A percentile compares a stretch with the other conserved stretches of the same genome.
These are phyloP conservation scores for Salix purpurea DNA, from an alignment of 345 rosid species.

Conservation along the genomic window DNA sequence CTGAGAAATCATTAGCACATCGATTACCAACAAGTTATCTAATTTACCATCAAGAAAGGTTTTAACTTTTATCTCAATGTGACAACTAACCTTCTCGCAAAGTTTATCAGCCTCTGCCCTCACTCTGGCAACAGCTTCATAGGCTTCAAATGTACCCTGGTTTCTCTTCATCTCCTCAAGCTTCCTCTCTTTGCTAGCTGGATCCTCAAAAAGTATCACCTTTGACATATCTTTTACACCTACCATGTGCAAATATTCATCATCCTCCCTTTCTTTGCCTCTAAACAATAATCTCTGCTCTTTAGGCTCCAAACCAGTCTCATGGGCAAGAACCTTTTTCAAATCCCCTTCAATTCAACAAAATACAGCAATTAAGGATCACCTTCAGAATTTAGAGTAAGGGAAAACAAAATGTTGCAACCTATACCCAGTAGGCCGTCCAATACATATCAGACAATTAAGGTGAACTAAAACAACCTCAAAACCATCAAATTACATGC, in stretches of 20 bases:
- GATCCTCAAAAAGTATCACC: slow-evolving; percentile 46
- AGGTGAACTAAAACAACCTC: neutral
- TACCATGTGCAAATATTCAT: slow-evolving; percentile 46
- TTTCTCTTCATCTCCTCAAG: slow-evolving; percentile 39
- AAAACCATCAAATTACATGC: neutral
- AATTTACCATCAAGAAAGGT: neutral
- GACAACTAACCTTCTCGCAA: slow-evolving; percentile 36
- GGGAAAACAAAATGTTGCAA: neutral
- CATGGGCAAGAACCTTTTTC: slow-evolving; percentile 37
- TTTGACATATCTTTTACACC: slow-evolving; percentile 49
- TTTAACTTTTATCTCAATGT: neutral
- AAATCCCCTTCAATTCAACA: slow-evolving; percentile 39
- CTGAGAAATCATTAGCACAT: slow-evolving; percentile 20
- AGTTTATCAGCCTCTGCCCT: slow-evolving; percentile 46
- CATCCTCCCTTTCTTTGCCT: slow-evolving; percentile 51
- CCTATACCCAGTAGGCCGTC: neutral
- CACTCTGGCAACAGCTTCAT: slow-evolving; percentile 36
- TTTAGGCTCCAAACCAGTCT: slow-evolving; percentile 42
- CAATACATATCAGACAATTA: neutral
- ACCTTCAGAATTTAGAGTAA: neutral
- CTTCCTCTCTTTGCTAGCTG: slow-evolving; percentile 54
- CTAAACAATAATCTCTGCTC: slow-evolving; percentile 49
- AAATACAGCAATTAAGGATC: slow-evolving; percentile 14
- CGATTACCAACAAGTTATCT: slow-evolving; percentile 1
- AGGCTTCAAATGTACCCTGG: slow-evolving; percentile 24